Base-by-base conservation (phyloP, 2,329 filamentous ascomycete species). In the Aspergillus japonicus region DNA sequence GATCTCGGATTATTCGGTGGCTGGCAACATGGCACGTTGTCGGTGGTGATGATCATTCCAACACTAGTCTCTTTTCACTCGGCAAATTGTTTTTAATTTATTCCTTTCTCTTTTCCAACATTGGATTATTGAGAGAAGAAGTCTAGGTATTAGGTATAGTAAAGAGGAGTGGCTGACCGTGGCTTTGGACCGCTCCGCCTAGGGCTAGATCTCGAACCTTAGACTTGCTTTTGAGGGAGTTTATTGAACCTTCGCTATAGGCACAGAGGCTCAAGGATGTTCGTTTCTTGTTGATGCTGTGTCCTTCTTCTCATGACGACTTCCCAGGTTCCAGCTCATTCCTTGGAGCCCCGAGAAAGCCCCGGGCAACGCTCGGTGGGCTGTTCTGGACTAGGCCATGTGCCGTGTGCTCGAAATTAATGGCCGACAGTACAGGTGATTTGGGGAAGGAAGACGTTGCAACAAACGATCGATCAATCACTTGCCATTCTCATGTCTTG, bases 1-100 rank as follows among this genome's bases (percentile, higher is more conserved):
- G 62, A 61, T 35, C 56, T 50, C 44, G 31, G 50, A 57, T 55
- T 51, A 62, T 48, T 59, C 54, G 59, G 57, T 63, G 59, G 54
- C 59, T 63, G 55, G 62, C 51, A 52, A 29, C 47, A 58, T 60
- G 56, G 60, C 60, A 64, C 60, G 60, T 64, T 64, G 62, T 50
- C 19, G 52, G 33, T 21, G 50, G 16, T 42, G 31, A 39, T 29
- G 23, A 53, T 24, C 33, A 8, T 8, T 29, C 26, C 7, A 10
- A 29, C 26, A 29, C 26, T 29, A 29, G 23, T 33, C 47, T 35
- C 49, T 51, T 47, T 12, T 31, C 24, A 23, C 39, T 29, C 54
- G 26, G 14, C 5, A 19, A 44, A 35, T 35, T 8, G 26, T 29
- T 29, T 29, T 29, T 29, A 3, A 35, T 14, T 16, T 35, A 16